These are phyloP conservation scores for Mucor ambiguus DNA, from an alignment of 371 early-diverging fungal species.

Conservation along the genomic window DNA sequence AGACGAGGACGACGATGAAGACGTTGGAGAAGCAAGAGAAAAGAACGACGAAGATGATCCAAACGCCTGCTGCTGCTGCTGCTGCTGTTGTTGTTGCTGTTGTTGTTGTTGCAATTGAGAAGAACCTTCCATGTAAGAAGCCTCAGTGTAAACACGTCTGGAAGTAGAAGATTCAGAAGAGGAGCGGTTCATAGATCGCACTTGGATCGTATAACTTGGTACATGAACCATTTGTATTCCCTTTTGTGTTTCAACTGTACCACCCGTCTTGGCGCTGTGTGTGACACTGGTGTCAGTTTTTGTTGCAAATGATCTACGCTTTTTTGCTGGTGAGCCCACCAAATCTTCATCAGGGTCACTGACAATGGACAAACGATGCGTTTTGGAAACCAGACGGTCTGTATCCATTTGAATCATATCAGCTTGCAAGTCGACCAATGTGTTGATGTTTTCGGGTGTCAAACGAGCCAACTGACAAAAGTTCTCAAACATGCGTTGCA, in stretches of 20 bases:
- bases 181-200: slow-evolving; percentile 29
- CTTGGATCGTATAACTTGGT: slow-evolving; percentile 39
- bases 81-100: neutral
- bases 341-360: slow-evolving; percentile 14
- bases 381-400: slow-evolving; percentile 32
- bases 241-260: slow-evolving; percentile 29
- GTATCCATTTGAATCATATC: slow-evolving; percentile 27
- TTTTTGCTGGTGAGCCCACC: slow-evolving; percentile 31
- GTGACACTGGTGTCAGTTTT: slow-evolving; percentile 5
- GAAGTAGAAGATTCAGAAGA: slow-evolving; percentile 24
- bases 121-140: neutral
- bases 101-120: slow-evolving; percentile 1
- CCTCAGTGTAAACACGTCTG: slow-evolving; percentile 12
- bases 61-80: slow-evolving; percentile 20
- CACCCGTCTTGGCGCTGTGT: slow-evolving; percentile 1
- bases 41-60: slow-evolving; percentile 28
- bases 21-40: slow-evolving; percentile 41
- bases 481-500: slow-evolving; percentile 37
- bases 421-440: slow-evolving; percentile 25
- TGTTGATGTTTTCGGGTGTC: slow-evolving; percentile 19
- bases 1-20: slow-evolving; percentile 41
- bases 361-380: slow-evolving; percentile 28
- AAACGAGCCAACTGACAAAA: slow-evolving; percentile 33
- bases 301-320: slow-evolving; percentile 29
- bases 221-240: slow-evolving; percentile 44